Evolutionary conservation across 225 moss, liverwort and hornwort genomes (phyloP).

Genomic region (Straminergon stramineum): DNA sequence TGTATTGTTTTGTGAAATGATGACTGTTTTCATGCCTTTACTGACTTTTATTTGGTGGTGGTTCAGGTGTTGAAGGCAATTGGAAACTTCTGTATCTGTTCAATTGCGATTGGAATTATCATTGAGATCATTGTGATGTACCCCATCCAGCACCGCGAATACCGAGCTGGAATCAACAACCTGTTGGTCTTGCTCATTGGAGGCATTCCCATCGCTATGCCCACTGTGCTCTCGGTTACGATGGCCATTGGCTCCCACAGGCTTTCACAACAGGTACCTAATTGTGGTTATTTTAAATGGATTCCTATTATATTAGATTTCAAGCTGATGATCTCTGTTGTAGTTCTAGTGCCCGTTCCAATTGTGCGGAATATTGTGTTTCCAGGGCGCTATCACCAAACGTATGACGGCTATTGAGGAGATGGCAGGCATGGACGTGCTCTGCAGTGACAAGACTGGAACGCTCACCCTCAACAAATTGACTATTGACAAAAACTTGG

Average conservation of each 20-base stretch:
- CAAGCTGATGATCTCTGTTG: neutral
- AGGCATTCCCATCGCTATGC: conserved; percentile 71
- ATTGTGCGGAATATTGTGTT: neutral
- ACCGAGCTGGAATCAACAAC: conserved; percentile 49
- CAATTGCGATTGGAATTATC: conserved; percentile 48
- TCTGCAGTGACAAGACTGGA: conserved; percentile 56
- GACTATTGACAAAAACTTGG: conserved; percentile 36
- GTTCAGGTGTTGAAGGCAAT: conserved; percentile 42
- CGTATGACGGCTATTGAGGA: conserved; percentile 77
- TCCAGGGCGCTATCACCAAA: conserved; percentile 62
- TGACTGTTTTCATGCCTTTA: neutral
- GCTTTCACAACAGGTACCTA: conserved; percentile 37
- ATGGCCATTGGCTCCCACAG: conserved; percentile 66
- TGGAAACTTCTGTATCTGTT: conserved; percentile 59
- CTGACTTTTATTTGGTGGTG: neutral
- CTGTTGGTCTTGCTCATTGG: conserved; percentile 60
- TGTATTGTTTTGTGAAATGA: neutral
- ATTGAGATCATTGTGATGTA: conserved; percentile 62
- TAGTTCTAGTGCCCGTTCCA: neutral
- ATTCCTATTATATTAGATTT: neutral
- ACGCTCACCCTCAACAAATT: conserved; percentile 46
- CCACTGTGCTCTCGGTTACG: conserved; percentile 59
- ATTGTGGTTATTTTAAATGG: neutral
- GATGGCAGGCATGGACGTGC: conserved; percentile 71
- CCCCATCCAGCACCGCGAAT: conserved; percentile 39